A percentile compares a stretch with the other conserved stretches of the same genome.
These are phyloP conservation scores for Epichloe scottii DNA, from an alignment of 2,329 filamentous ascomycete genomes.

Conservation along the genomic window DNA sequence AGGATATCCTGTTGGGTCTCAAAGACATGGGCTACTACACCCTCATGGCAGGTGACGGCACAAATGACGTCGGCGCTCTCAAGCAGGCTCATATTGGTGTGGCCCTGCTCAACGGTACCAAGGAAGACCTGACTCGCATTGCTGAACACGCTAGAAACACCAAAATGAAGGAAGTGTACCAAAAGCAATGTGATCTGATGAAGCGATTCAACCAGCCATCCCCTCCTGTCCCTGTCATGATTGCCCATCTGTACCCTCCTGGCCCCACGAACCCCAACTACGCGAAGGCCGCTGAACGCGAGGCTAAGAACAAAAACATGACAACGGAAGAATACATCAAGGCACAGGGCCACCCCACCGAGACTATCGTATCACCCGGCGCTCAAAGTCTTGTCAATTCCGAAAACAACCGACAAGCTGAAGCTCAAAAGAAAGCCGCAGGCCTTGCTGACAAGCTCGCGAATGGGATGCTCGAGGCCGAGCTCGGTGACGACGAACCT, in stretches of 20 bases:
- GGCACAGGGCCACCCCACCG: slow-evolving; percentile 38
- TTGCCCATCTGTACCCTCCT: slow-evolving; percentile 88
- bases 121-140: slow-evolving; percentile 81
- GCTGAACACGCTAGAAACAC: slow-evolving; percentile 87
- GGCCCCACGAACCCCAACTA: slow-evolving; percentile 90
- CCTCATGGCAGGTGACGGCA: slow-evolving; percentile 96
- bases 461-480: slow-evolving; percentile 75
- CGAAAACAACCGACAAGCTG: slow-evolving; percentile 32
- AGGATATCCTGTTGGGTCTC: slow-evolving; percentile 91
- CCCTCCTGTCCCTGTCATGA: slow-evolving; percentile 83
- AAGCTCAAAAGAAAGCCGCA: slow-evolving; percentile 59
- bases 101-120: slow-evolving; percentile 86
- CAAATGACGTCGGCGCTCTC: slow-evolving; percentile 92
- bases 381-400: slow-evolving; percentile 39
- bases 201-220: slow-evolving; percentile 84
- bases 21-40: slow-evolving; percentile 97
- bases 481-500: slow-evolving; percentile 79
- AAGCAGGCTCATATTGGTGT: slow-evolving; percentile 98
- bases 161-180: slow-evolving; percentile 97
- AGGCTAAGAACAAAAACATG: slow-evolving; percentile 67
- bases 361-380: slow-evolving; percentile 54
- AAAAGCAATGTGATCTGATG: slow-evolving; percentile 90
- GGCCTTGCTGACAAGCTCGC: slow-evolving; percentile 79
- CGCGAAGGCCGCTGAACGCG: slow-evolving; percentile 77
- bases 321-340: slow-evolving; percentile 45